Conservation (phyloP, 306 rosid species). For the Pterocarpus santalinus region DNA sequence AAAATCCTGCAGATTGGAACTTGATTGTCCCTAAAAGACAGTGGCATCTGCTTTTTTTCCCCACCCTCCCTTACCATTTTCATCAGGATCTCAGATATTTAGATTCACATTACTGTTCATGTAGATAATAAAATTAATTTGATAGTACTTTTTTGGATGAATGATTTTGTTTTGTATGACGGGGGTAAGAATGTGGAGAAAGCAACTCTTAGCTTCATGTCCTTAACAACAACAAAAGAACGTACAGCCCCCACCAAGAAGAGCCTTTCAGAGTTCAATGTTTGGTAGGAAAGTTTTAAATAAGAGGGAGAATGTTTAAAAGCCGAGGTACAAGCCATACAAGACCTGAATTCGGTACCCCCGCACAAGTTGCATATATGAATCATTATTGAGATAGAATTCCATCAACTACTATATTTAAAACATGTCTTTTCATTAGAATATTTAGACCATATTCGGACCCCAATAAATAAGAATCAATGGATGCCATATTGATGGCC, state of each 20-base stretch:
- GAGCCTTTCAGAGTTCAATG: conserved; percentile 46
- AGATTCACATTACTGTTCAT: conserved; percentile 29
- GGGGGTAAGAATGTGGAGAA: conserved; percentile 63
- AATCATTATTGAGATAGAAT: conserved; percentile 53
- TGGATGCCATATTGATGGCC: conserved; percentile 54
- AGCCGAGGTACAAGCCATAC: conserved; percentile 54
- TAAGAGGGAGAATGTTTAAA: conserved; percentile 55
- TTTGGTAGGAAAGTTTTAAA: conserved; percentile 52
- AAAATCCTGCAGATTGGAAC: conserved; percentile 46
- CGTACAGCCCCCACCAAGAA: conserved; percentile 62
- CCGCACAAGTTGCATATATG: conserved; percentile 56
- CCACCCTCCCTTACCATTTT: conserved; percentile 17
- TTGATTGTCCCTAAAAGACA: conserved; percentile 33
- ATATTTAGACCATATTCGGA: conserved; percentile 32
- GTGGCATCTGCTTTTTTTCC: conserved; percentile 20
- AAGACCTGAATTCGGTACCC: conserved; percentile 62
- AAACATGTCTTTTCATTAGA: conserved; percentile 55
- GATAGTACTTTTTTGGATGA: conserved; percentile 39
- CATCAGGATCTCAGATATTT: conserved; percentile 31
- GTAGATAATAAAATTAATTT: conserved; percentile 27
- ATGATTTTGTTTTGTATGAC: conserved; percentile 52
- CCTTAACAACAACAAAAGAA: conserved; percentile 52
- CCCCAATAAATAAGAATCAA: conserved; percentile 48
- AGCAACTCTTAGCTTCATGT: conserved; percentile 50
- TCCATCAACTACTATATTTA: conserved; percentile 55